Percentiles rank a stretch among this genome's conserved stretches.
phyloP scores from a whole-genome alignment of 2,329 filamentous ascomycete species.

The Huntiella savannae region DNA sequence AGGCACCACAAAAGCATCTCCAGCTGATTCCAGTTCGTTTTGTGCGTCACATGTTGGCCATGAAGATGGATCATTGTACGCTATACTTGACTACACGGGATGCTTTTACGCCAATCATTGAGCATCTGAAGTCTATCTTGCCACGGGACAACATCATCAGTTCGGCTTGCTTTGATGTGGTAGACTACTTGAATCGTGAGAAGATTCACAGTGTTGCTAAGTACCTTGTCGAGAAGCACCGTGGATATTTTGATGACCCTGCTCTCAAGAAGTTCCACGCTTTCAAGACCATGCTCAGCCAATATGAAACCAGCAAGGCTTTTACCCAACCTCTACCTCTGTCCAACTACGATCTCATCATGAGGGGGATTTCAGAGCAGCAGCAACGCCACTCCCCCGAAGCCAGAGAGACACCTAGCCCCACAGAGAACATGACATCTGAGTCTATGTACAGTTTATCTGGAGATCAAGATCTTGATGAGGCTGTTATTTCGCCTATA shows the following conservation, averaged over 20 bases:
- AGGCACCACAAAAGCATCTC: slow-evolving; percentile 74
- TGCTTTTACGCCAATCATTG: slow-evolving; percentile 66
- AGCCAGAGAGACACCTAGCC: background rate
- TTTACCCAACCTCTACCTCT: slow-evolving; percentile 24
- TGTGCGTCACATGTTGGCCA: slow-evolving; percentile 66
- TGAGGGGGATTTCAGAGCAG: slow-evolving; percentile 3
- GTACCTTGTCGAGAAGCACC: slow-evolving; percentile 68
- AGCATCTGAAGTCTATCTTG: slow-evolving; percentile 69
- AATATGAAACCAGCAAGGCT: slow-evolving; percentile 62
- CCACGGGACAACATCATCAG: slow-evolving; percentile 84
- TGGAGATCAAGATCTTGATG: slow-evolving; percentile 17
- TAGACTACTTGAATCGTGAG: slow-evolving; percentile 74
- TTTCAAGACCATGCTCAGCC: slow-evolving; percentile 55
- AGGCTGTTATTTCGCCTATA: slow-evolving; percentile 1
- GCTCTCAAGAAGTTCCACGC: slow-evolving; percentile 46
- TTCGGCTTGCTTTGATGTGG: slow-evolving; percentile 84
- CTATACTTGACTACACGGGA: slow-evolving; percentile 65
- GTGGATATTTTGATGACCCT: slow-evolving; percentile 58
- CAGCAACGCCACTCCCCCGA: slow-evolving; percentile 5
- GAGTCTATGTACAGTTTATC: slow-evolving; percentile 52
- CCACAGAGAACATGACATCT: background rate
- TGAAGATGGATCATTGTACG: slow-evolving; percentile 84
- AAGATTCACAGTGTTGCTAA: slow-evolving; percentile 63
- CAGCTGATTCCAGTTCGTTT: slow-evolving; percentile 91
- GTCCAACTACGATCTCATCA: slow-evolving; percentile 6